Base-by-base conservation (phyloP, 257 asterid species). In the Cruciata laevipes region DNA sequence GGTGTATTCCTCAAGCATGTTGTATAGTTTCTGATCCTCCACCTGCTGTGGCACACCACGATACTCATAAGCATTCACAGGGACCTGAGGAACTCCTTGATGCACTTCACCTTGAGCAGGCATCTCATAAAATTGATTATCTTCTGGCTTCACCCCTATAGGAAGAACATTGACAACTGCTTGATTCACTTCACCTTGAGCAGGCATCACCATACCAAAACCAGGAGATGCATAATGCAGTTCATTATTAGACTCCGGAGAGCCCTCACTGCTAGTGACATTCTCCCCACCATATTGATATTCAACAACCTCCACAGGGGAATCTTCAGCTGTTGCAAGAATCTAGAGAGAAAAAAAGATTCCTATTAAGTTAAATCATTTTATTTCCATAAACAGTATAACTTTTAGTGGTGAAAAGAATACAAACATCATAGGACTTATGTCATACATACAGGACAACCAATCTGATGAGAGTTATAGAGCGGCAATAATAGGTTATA, bases 301-400 rank as follows among this genome's bases (percentile, higher is more conserved):
- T 67, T 68, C 1, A 74, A 71, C 70, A 30, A 73, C 70, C 38
- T 79, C 90, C 70, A 69, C 66, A 38, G 85, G 76, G 73, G 77
- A 77, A 72, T 66, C 65, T 18, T 69, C 80, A 38, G 78, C 90
- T 17, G 83, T 65, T 51, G 82, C 90, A 76, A 87, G 98, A 70
- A 94, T 84, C 99, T 90, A 80, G 77, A 13, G 3, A 42, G 44
- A 70, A 70, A 8, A 44, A 61, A 82, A 66, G 83, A 89, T 75
- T 72, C 68, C 75, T 51, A 79, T 25, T 68, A 80, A 78, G 78
- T 72, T 75, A 73, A 17, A 35, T 32, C 18, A n/a, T 20, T n/a
- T 3, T 8, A 37, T 27, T 66, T 8, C 33, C 33, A 60, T 25
- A n/a, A 20, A 30, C 13, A n/a, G 16, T 32, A 32, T 33, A 31